phyloP scores from a whole-genome alignment of 805 yeast species.

The Metschnikowia similis region DNA sequence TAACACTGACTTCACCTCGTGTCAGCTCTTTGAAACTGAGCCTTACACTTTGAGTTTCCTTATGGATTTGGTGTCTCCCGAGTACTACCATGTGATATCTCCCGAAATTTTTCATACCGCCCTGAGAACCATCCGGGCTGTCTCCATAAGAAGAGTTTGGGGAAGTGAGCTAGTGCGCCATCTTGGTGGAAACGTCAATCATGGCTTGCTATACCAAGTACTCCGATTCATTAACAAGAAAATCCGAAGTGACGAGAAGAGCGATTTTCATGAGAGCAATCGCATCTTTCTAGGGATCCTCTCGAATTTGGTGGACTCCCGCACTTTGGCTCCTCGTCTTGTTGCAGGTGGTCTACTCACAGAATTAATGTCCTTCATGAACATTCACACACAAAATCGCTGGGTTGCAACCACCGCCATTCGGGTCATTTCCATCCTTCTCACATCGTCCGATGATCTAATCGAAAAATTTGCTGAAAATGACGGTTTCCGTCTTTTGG shows the following conservation, averaged over 20 bases:
- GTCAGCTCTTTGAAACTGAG: conserved; percentile 66
- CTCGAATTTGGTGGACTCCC: conserved; percentile 56
- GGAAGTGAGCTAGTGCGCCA: conserved; percentile 74
- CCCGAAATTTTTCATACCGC: conserved; percentile 55
- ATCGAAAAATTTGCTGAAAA: conserved; percentile 60
- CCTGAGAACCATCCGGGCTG: conserved; percentile 61
- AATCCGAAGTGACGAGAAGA: conserved; percentile 37
- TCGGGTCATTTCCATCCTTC: conserved; percentile 49
- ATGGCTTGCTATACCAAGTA: conserved; percentile 74
- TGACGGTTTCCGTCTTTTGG: conserved; percentile 62
- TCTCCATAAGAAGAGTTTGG: conserved; percentile 64
- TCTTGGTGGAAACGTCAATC: conserved; percentile 81
- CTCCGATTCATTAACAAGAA: conserved; percentile 58
- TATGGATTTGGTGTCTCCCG: conserved; percentile 71
- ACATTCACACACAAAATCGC: conserved; percentile 46
- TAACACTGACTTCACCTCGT: conserved; percentile 54
- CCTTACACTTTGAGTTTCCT: conserved; percentile 63
- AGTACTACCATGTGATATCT: conserved; percentile 44
- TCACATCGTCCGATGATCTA: conserved; percentile 43
- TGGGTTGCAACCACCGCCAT: conserved; percentile 61
- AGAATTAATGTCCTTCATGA: conserved; percentile 58
- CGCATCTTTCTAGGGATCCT: conserved; percentile 57
- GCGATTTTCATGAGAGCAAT: conserved; percentile 38
- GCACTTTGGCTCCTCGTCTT: conserved; percentile 51
- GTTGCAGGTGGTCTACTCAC: conserved; percentile 74